phyloP scores from a whole-genome alignment of 1,284 basidiomycete genomes.

The Sporisorium exsertum region DNA sequence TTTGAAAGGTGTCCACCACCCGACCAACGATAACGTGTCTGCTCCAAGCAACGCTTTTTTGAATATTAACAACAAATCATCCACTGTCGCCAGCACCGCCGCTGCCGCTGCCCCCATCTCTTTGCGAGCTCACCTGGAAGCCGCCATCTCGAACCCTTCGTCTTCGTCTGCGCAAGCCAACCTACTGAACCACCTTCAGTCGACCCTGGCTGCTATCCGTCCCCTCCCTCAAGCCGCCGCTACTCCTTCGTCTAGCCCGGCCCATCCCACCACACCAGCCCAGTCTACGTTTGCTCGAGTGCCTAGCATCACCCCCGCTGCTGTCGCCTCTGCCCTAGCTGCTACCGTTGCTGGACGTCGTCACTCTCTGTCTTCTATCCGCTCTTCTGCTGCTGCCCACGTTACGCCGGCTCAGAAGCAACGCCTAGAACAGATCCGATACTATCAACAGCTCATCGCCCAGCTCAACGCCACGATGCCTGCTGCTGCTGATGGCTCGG shows the following conservation, averaged over 20 bases:
- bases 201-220: constrained; percentile 46
- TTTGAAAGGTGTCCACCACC: constrained; percentile 53
- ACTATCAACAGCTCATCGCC: constrained; percentile 52
- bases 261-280: constrained; percentile 16
- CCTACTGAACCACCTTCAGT: constrained; percentile 40
- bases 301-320: constrained; percentile 44
- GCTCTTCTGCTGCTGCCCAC: constrained; percentile 9
- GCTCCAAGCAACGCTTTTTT: constrained; percentile 23
- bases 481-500: constrained; percentile 36
- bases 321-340: constrained; percentile 40
- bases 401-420: constrained; percentile 31
- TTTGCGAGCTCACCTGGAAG: constrained; percentile 47
- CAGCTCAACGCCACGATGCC: constrained; percentile 52
- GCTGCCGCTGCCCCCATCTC: constrained; percentile 27
- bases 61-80: constrained; percentile 18
- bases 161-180: constrained; percentile 52
- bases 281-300: constrained; percentile 45
- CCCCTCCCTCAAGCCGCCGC: constrained; percentile 27
- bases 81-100: neutral
- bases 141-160: constrained; percentile 53
- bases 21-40: constrained; percentile 49
- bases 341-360: constrained; percentile 38
- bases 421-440: constrained; percentile 50
- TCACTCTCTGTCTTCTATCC: constrained; percentile 38
- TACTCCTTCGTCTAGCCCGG: constrained; percentile 16